Conservation (phyloP, 495 filamentous ascomycete species). For the Melanomma pulvis-pyrius region DNA sequence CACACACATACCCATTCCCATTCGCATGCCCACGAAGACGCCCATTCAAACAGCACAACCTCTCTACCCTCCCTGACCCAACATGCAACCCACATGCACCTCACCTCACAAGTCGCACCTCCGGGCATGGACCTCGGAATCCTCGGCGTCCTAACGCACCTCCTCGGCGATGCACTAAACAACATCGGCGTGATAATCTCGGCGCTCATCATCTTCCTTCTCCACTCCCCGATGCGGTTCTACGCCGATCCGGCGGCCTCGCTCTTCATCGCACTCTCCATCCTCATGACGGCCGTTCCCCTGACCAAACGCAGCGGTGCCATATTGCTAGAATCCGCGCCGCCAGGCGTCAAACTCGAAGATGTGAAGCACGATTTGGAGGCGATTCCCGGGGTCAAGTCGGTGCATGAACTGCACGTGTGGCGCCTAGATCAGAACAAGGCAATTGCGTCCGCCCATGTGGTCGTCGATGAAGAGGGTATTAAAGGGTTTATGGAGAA, state of each 20-base stretch:
- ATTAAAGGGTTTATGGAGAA: constrained; percentile 48
- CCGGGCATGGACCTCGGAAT: constrained; percentile 52
- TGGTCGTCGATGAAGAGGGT: constrained; percentile 49
- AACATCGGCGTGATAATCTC: constrained; percentile 95
- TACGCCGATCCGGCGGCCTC: constrained; percentile 94
- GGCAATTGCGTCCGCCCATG: constrained; percentile 53
- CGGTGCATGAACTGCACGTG: constrained; percentile 57
- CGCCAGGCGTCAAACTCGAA: constrained; percentile 30
- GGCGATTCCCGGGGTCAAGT: constrained; percentile 52
- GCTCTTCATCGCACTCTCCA: constrained; percentile 91
- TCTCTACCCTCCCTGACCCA: neutral
- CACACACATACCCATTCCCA: constrained; percentile 7
- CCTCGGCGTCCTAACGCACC: constrained; percentile 54
- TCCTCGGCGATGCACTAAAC: constrained; percentile 89
- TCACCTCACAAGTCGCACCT: constrained; percentile 4
- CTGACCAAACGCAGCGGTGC: constrained; percentile 49
- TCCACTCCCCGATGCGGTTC: constrained; percentile 64
- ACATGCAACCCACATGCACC: constrained; percentile 26
- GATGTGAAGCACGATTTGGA: constrained; percentile 46
- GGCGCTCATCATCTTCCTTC: constrained; percentile 90
- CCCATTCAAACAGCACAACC: neutral
- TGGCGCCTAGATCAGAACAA: constrained; percentile 58
- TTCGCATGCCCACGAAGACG: neutral
- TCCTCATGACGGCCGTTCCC: constrained; percentile 61
- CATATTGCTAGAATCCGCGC: constrained; percentile 39